Evolutionary conservation across 2,329 filamentous ascomycete species (phyloP).

Genomic region (Colletotrichum phormii): DNA sequence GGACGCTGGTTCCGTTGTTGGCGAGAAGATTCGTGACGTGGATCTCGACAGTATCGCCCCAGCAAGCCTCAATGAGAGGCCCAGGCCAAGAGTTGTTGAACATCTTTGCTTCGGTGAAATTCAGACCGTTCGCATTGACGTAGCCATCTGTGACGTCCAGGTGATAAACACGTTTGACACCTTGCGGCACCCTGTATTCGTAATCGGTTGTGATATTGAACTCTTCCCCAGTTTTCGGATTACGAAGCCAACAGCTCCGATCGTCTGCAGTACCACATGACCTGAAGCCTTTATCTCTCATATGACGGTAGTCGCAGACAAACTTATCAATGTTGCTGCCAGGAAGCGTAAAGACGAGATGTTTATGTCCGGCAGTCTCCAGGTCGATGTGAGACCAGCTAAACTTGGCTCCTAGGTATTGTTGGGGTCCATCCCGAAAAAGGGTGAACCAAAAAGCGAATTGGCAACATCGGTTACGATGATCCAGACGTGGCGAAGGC

Average conservation of each 20-base stretch:
- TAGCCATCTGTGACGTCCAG: conserved; percentile 37
- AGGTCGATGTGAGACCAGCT: background rate
- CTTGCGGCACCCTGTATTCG: conserved; percentile 39
- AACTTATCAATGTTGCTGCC: conserved; percentile 36
- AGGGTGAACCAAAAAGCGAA: background rate
- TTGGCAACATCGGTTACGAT: conserved; percentile 2
- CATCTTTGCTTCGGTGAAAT: conserved; percentile 39
- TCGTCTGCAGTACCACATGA: conserved; percentile 41
- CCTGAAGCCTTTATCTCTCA: conserved; percentile 39
- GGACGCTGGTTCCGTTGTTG: conserved; percentile 59
- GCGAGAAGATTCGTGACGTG: conserved; percentile 72
- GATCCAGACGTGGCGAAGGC: conserved; percentile 6
- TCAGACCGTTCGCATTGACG: conserved; percentile 40
- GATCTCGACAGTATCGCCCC: conserved; percentile 50
- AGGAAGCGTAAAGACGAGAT: background rate
- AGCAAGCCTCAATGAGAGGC: conserved; percentile 44
- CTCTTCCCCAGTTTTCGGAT: conserved; percentile 36
- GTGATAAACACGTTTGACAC: conserved; percentile 39
- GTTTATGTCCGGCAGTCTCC: background rate
- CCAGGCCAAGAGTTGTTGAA: conserved; percentile 44
- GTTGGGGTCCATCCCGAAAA: background rate
- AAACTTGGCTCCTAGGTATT: conserved; percentile 1
- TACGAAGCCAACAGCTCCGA: conserved; percentile 43
- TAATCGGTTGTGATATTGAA: conserved; percentile 45
- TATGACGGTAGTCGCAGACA: conserved; percentile 41